Evolutionary conservation across 2,329 filamentous ascomycete genomes (phyloP), one percentile per base, ranked within the genome.

Genomic region (Xylariaceae sp.): DNA sequence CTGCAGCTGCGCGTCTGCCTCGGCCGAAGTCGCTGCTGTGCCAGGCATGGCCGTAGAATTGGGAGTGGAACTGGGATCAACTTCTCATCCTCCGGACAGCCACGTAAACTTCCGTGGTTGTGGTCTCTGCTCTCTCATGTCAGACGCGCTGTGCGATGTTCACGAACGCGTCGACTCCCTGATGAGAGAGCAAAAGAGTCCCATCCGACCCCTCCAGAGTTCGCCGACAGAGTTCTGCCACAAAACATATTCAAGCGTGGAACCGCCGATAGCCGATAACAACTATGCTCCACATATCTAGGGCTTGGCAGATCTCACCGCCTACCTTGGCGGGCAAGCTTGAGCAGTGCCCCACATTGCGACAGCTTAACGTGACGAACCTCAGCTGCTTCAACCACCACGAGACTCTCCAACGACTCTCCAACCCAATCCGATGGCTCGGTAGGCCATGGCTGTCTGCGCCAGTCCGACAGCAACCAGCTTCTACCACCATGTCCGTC

Each of bases 401-500:
- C 21, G 21, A 36, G 34, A 30, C 33, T 35, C 13, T 32, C 21
- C 35, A 27, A 26, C 12, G 14, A 26, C 5, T 5, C 12, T 21
- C 19, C 11, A 19, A 19, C n/a, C n/a, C n/a, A n/a, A n/a, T n/a
- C n/a, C n/a, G n/a, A n/a, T n/a, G n/a, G n/a, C n/a, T n/a, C 18
- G 18, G 15, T 12, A 31, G 8, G 28, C 25, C 28, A 40, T 45
- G 44, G 51, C 39, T 52, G 50, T 47, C 50, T 53, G 27, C 35
- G 38, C 29, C 27, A 35, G 33, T 32, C 30, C 16, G 29, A 28
- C 28, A 29, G 23, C 36, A 18, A 19, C 13, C 31, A 30, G 34
- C 19, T 18, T 23, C 21, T 24, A 25, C 41, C 46, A 55, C 40
- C 44, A 77, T 77, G 73, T 74, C 73, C 41, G 56, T 77, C 45